phyloP scores from a whole-genome alignment of 2,329 filamentous ascomycete genomes.

The Aureobasidium sp. region DNA sequence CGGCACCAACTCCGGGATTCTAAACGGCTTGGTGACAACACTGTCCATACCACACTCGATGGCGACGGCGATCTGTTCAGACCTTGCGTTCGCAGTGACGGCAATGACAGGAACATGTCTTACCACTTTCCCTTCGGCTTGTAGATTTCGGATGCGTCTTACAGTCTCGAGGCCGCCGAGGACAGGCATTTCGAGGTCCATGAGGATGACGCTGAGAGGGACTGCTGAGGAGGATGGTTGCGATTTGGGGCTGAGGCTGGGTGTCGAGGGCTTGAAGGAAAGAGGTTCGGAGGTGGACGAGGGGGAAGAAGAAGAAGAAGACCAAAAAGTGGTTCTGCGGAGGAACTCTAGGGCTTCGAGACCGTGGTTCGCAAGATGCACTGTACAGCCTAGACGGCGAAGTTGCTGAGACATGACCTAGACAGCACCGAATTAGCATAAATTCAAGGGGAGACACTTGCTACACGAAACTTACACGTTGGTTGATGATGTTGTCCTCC shows the following conservation, averaged over 20 bases:
- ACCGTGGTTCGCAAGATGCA: conserved; percentile 25
- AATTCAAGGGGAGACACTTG: no score
- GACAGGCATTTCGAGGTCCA: conserved; percentile 58
- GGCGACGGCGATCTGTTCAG: conserved; percentile 31
- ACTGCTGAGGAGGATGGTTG: not conserved
- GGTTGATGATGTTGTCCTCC: conserved; percentile 27
- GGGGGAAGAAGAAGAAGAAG: not conserved
- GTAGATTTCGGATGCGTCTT: conserved; percentile 53
- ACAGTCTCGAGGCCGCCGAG: conserved; percentile 71
- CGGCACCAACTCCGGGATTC: conserved; percentile 31
- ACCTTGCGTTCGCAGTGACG: conserved; percentile 66
- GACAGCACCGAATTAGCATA: not conserved
- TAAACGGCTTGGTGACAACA: conserved; percentile 32
- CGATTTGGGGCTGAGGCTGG: not conserved
- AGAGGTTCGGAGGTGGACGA: no score
- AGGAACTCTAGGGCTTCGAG: conserved; percentile 25
- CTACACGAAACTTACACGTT: conserved; percentile 1
- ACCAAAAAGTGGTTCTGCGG: conserved; percentile 19
- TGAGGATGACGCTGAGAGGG: conserved; percentile 11
- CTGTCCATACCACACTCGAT: conserved; percentile 21
- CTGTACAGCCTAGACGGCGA: conserved; percentile 24
- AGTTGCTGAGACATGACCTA: conserved; percentile 27
- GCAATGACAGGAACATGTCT: conserved; percentile 63
- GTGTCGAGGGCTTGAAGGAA: no score
- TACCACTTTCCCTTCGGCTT: conserved; percentile 51